phyloP scores from a whole-genome alignment of 1,284 basidiomycete species.

The Boletus semigastroideus region DNA sequence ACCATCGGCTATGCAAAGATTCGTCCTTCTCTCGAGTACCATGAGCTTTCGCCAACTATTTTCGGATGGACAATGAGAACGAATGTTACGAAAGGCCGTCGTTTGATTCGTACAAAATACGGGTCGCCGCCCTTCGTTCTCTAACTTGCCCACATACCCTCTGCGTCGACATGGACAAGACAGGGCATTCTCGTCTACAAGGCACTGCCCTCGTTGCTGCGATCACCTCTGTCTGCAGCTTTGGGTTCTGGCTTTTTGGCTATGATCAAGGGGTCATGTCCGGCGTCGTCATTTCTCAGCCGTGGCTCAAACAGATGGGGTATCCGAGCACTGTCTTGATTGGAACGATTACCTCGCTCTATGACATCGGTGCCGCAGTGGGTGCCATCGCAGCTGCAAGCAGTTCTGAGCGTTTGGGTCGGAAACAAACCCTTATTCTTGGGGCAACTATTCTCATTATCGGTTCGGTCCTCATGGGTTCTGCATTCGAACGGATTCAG shows the following conservation, averaged over 20 bases:
- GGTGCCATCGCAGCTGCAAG: constrained; percentile 15
- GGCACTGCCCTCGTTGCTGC: constrained; percentile 13
- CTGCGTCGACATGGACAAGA: constrained; percentile 9
- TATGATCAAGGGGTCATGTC: constrained; percentile 22
- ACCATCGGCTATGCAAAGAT: background rate
- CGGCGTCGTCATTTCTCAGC: constrained; percentile 14
- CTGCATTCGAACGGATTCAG: constrained; percentile 15
- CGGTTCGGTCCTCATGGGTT: constrained; percentile 15
- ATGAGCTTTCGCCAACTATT: background rate
- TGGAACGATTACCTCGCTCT: constrained; percentile 21
- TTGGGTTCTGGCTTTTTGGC: constrained; percentile 21
- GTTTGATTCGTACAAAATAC: background rate
- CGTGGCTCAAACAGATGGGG: constrained; percentile 19
- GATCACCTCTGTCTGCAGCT: constrained; percentile 20
- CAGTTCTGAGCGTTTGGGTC: constrained; percentile 14
- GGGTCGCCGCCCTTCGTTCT: background rate
- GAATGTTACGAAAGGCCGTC: background rate
- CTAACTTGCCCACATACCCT: background rate
- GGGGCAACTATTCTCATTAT: constrained; percentile 12
- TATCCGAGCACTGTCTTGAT: constrained; percentile 20
- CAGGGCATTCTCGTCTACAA: constrained; percentile 15
- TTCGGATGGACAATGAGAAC: background rate
- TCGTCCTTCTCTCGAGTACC: background rate
- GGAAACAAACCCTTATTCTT: constrained; percentile 14
- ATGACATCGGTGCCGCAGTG: constrained; percentile 14